Conservation (phyloP, 1,284 basidiomycete genomes). For the Cryptococcus depauperatus region DNA sequence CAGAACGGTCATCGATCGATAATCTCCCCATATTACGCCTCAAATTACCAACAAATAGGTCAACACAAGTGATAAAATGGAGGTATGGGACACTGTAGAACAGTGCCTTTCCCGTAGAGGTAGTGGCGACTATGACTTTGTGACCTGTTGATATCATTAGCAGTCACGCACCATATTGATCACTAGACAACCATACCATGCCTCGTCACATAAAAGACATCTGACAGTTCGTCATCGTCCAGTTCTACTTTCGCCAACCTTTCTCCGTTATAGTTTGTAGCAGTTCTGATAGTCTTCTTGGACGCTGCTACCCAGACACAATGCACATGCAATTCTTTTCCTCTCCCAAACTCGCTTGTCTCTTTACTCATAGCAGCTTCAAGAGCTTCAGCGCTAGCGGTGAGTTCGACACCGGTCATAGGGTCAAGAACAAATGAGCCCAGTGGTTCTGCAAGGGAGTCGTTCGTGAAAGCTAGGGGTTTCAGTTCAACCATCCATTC, state of each 20-base stretch:
- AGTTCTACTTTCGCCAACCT: slow-evolving; percentile 49
- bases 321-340: slow-evolving; percentile 32
- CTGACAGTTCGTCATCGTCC: slow-evolving; percentile 52
- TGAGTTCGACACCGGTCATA: slow-evolving; percentile 51
- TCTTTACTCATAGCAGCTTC: slow-evolving; percentile 21
- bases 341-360: slow-evolving; percentile 24
- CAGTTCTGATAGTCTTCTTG: slow-evolving; percentile 36
- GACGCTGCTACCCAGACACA: slow-evolving; percentile 49
- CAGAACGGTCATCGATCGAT: slow-evolving; percentile 42
- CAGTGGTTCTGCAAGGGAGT: slow-evolving; percentile 51
- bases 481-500: slow-evolving; percentile 55
- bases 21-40: slow-evolving; percentile 31
- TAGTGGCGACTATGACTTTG: slow-evolving; percentile 57
- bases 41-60: slow-evolving; percentile 32
- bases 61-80: slow-evolving; percentile 36
- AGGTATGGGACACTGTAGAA: slow-evolving; percentile 61
- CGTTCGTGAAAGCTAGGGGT: slow-evolving; percentile 41
- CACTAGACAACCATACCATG: slow-evolving; percentile 46
- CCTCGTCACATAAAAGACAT: slow-evolving; percentile 54
- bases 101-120: slow-evolving; percentile 51
- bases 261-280: slow-evolving; percentile 46
- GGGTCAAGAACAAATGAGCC: slow-evolving; percentile 58
- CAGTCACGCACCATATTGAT: background rate
- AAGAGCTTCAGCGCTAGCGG: slow-evolving; percentile 48
- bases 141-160: slow-evolving; percentile 27